A percentile compares a stretch with the other conserved stretches of the same genome.
These are phyloP conservation scores for Kodamaea ohmeri DNA, from an alignment of 1,139 yeast genomes.

Conservation along the genomic window DNA sequence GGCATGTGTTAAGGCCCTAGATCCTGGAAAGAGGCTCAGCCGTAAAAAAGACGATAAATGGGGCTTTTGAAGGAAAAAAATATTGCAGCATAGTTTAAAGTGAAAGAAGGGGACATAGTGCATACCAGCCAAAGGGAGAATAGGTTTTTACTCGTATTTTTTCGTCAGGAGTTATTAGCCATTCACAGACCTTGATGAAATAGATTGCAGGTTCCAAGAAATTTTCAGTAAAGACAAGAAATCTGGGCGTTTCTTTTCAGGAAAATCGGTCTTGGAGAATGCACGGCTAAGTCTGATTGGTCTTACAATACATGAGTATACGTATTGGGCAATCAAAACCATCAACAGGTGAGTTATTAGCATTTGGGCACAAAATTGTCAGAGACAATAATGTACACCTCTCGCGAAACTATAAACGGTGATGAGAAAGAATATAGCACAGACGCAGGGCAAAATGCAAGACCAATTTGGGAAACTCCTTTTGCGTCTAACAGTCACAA, in stretches of 20 bases:
- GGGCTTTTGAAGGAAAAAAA: background rate
- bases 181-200: background rate
- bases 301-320: too few species aligned
- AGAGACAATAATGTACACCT: too few species aligned
- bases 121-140: background rate
- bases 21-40: background rate
- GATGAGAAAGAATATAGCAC: too few species aligned
- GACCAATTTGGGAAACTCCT: too few species aligned
- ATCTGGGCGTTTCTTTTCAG: slow-evolving; percentile 1
- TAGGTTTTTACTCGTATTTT: background rate
- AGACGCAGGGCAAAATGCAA: too few species aligned
- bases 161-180: background rate
- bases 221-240: slow-evolving; percentile 3
- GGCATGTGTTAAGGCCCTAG: background rate
- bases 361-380: too few species aligned
- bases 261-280: background rate
- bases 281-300: slow-evolving; percentile 1
- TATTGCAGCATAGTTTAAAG: background rate
- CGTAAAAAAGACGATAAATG: slow-evolving; percentile 1
- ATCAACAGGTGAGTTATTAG: too few species aligned
- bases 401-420: too few species aligned
- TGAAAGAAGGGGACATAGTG: background rate
- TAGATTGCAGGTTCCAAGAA: slow-evolving; percentile 2
- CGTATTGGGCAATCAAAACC: too few species aligned
- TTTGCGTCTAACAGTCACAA: too few species aligned